These are phyloP conservation scores for Colletotrichum truncatum DNA, from an alignment of 2,329 filamentous ascomycete genomes.

Conservation along the genomic window DNA sequence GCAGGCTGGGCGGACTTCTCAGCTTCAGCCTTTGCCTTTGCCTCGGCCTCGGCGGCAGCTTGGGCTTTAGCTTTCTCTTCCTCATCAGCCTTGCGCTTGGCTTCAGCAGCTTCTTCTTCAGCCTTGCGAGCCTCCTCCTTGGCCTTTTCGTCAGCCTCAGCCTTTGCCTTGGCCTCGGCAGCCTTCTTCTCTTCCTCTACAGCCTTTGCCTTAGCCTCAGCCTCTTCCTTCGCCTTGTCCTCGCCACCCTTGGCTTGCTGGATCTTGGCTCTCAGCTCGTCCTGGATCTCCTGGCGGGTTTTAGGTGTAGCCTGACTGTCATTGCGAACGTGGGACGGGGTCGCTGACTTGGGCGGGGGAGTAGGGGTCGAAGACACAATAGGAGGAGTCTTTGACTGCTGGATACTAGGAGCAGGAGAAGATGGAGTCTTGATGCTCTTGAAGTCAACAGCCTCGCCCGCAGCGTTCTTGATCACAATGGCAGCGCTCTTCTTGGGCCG, in stretches of 20 bases:
- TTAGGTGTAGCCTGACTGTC: constrained; percentile 76
- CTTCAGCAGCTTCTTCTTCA: constrained; percentile 10
- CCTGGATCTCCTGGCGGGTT: constrained; percentile 82
- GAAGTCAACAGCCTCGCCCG: constrained; percentile 80
- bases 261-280: constrained; percentile 85
- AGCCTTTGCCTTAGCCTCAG: constrained; percentile 47
- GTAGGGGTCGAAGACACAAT: constrained; percentile 80
- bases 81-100: constrained; percentile 12
- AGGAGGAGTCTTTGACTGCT: constrained; percentile 71
- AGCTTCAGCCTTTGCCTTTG: constrained; percentile 33
- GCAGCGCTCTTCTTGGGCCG: constrained; percentile 75
- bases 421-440: constrained; percentile 63
- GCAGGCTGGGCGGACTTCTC: constrained; percentile 39
- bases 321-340: constrained; percentile 72
- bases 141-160: constrained; percentile 41
- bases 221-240: constrained; percentile 42
- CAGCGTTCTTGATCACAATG: constrained; percentile 85
- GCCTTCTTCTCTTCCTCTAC: constrained; percentile 47
- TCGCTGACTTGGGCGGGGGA: constrained; percentile 80
- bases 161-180: constrained; percentile 40
- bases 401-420: constrained; percentile 64
- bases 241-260: constrained; percentile 62
- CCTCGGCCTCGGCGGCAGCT: neutral
- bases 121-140: constrained; percentile 41
- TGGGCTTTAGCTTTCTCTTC: neutral